phyloP scores from a whole-genome alignment of 345 rosid genomes.

The Ceriops tagal region DNA sequence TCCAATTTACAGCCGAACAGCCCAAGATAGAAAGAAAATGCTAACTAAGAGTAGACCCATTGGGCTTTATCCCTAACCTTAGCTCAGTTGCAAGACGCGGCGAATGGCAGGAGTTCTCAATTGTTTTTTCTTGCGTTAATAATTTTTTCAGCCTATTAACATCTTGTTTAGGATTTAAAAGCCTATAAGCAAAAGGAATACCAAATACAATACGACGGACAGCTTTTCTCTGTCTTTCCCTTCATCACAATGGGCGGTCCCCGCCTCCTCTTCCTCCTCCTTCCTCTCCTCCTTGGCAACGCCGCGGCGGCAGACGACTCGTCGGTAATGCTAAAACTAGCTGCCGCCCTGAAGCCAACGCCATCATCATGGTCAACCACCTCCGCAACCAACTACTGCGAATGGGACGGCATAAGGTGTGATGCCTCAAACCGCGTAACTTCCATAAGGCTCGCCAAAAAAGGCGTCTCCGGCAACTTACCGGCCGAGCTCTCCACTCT shows the following conservation, averaged over 20 bases:
- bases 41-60: too few relatives aligned
- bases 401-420: constrained; percentile 55
- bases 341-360: constrained; percentile 39
- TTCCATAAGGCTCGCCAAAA: constrained; percentile 34
- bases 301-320: constrained; percentile 47
- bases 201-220: too few relatives aligned
- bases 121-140: too few relatives aligned
- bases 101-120: too few relatives aligned
- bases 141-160: too few relatives aligned
- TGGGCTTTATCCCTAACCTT: too few relatives aligned
- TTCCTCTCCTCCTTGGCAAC: constrained; percentile 14
- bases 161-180: too few relatives aligned
- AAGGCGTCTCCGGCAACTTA: constrained; percentile 42
- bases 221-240: background rate
- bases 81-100: too few relatives aligned
- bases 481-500: constrained; percentile 53
- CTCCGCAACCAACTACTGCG: constrained; percentile 38
- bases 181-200: too few relatives aligned
- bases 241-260: background rate
- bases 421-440: constrained; percentile 42
- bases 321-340: constrained; percentile 40
- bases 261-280: constrained; percentile 6
- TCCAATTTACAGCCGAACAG: too few relatives aligned
- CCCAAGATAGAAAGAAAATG: too few relatives aligned
- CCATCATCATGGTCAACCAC: constrained; percentile 58